phyloP scores from a whole-genome alignment of 2,329 filamentous ascomycete genomes.

The Nemania serpens region DNA sequence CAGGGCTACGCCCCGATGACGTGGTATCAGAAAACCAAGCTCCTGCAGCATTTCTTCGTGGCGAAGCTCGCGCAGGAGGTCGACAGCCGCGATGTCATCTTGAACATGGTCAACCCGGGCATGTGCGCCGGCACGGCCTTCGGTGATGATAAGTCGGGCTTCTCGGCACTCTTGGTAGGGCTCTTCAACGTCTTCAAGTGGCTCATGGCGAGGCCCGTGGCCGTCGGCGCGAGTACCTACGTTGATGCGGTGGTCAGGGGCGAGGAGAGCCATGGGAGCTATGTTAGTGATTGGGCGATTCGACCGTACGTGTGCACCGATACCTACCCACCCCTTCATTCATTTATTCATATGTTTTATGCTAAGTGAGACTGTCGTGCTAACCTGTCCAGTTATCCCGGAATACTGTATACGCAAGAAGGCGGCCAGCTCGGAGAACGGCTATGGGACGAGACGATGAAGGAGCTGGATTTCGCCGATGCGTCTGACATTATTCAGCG shows the following conservation, averaged over 20 bases:
- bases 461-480: slow-evolving; percentile 37
- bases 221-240: slow-evolving; percentile 26
- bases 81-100: slow-evolving; percentile 25
- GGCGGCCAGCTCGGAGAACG: slow-evolving; percentile 29
- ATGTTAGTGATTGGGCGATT: slow-evolving; percentile 35
- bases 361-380: background rate
- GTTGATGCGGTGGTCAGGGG: slow-evolving; percentile 31
- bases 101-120: slow-evolving; percentile 34
- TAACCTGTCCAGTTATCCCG: slow-evolving; percentile 31
- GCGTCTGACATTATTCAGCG: slow-evolving; percentile 31
- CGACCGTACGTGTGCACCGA: slow-evolving; percentile 28
- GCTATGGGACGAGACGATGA: slow-evolving; percentile 39
- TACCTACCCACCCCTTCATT: background rate
- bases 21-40: slow-evolving; percentile 33
- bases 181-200: slow-evolving; percentile 11
- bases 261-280: slow-evolving; percentile 32
- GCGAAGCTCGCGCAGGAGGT: slow-evolving; percentile 30
- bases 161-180: background rate
- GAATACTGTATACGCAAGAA: slow-evolving; percentile 32
- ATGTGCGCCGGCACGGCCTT: slow-evolving; percentile 24
- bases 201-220: slow-evolving; percentile 17
- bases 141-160: background rate
- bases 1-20: slow-evolving; percentile 16
- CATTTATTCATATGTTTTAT: background rate
- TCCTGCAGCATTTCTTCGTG: slow-evolving; percentile 31